Evolutionary conservation across 495 filamentous ascomycete species (phyloP).

Genomic region (Trichoderma orchidacearum): DNA sequence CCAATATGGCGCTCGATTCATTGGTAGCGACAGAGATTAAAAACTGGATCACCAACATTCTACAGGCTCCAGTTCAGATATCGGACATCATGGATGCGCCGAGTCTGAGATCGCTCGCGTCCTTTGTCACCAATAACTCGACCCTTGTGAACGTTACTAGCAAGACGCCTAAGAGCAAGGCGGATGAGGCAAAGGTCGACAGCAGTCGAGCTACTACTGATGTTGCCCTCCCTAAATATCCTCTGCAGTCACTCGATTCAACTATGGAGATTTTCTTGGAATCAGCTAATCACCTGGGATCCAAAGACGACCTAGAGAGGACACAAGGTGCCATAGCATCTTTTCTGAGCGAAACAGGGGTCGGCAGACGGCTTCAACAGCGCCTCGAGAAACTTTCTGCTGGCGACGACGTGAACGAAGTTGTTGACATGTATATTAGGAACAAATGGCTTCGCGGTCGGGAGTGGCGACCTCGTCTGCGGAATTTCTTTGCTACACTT

Average conservation of each 20-base stretch:
- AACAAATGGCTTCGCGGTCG: background rate
- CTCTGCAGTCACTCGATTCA: background rate
- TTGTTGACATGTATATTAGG: slow-evolving; percentile 1
- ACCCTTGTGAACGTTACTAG: background rate
- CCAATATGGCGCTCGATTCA: slow-evolving; percentile 42
- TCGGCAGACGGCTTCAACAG: background rate
- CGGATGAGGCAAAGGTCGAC: background rate
- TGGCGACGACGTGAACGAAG: slow-evolving; percentile 1
- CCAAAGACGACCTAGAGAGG: background rate
- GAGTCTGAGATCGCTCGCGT: slow-evolving; percentile 1
- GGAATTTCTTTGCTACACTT: background rate
- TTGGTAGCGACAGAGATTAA: slow-evolving; percentile 48
- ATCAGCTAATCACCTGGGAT: background rate
- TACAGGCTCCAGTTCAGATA: slow-evolving; percentile 36
- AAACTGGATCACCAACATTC: slow-evolving; percentile 45
- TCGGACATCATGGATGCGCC: slow-evolving; percentile 4
- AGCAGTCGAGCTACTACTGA: background rate
- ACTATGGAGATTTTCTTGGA: background rate
- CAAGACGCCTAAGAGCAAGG: too few relatives aligned
- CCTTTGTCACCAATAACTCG: slow-evolving; percentile 1
- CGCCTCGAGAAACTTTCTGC: background rate
- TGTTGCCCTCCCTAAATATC: background rate
- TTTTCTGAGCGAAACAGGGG: background rate
- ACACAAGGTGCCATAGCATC: background rate
- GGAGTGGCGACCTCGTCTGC: background rate